Evolutionary conservation across 2,329 filamentous ascomycete genomes (phyloP), one percentile per base, ranked within the genome.

Genomic region (Arachnomyces sp.): DNA sequence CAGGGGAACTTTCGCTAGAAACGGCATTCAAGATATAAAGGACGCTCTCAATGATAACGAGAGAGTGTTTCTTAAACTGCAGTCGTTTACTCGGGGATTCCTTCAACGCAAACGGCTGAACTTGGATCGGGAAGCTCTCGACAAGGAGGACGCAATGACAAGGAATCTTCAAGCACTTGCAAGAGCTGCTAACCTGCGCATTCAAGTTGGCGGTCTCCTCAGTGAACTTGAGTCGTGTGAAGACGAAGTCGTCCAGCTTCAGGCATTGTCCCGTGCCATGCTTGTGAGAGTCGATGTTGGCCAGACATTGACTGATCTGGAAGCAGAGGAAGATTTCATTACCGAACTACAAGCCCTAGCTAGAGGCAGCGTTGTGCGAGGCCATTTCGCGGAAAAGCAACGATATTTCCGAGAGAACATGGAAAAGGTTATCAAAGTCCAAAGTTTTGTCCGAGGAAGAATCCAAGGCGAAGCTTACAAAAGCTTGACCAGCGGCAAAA

Each of bases 401-500:
- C 80, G 80, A 15, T 90, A 84, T 67, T 98, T 89, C 71, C 82
- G 84, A 51, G 83, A 94, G 65, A 98, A 98, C 57, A 98, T 98
- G 92, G 81, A 95, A 55, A 96, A 93, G 65, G 92, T 98, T 17
- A 82, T 98, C 72, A 98, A 98, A 65, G 88, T 96, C 42, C 93
- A 98, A 61, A 98, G 92, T 60, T 94, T 96, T 51, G 82, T 96
- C 39, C 81, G 92, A 46, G 92, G 83, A 49, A 92, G 93, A 59
- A 86, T 96, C 36, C 92, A 98, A 62, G 92, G 92, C 38, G 87
- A 98, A 65, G 92, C 92, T 2, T 98, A 98, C 72, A 95, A 95
- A 75, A 95, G 86, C 59, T 73, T 98, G 49, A 96, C 89, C 2
- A 89, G 81, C 25, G 93, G 92, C 45, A 95, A 95, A 67, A 96